Percentiles rank a stretch among this genome's conserved stretches.
These are phyloP conservation scores for Kwoniella heveanensis DNA, from an alignment of 768 basidiomycete genomes.

Conservation along the genomic window DNA sequence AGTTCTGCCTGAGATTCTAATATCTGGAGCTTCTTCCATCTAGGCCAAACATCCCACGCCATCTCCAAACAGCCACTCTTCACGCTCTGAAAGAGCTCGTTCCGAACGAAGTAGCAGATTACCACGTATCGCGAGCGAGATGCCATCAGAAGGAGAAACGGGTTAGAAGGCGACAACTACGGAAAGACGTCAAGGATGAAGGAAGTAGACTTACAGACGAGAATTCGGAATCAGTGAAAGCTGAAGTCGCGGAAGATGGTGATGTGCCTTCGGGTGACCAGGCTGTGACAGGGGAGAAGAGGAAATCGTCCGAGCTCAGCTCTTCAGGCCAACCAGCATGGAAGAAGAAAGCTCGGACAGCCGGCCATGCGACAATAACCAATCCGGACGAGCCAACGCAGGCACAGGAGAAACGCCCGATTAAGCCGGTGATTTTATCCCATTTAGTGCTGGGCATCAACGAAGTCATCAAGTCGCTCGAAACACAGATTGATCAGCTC, in stretches of 20 bases:
- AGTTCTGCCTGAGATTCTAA: too few species aligned
- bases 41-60: conserved; percentile 47
- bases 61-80: conserved; percentile 40
- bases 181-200: background rate
- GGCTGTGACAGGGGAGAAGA: background rate
- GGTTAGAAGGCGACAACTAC: conserved; percentile 8
- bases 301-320: conserved; percentile 1
- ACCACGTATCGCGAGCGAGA: conserved; percentile 41
- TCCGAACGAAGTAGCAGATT: conserved; percentile 38
- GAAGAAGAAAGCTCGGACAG: conserved; percentile 12
- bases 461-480: conserved; percentile 51
- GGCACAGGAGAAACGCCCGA: background rate
- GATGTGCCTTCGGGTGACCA: conserved; percentile 1
- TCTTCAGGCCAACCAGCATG: background rate
- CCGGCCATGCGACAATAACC: background rate
- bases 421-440: conserved; percentile 14
- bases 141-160: conserved; percentile 39
- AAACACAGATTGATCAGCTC: conserved; percentile 42
- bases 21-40: background rate
- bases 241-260: background rate
- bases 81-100: conserved; percentile 35
- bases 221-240: background rate
- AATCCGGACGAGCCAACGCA: background rate
- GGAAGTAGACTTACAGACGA: background rate
- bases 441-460: conserved; percentile 53